phyloP scores from a whole-genome alignment of 257 asterid species.

The Forsythia suspensa region DNA sequence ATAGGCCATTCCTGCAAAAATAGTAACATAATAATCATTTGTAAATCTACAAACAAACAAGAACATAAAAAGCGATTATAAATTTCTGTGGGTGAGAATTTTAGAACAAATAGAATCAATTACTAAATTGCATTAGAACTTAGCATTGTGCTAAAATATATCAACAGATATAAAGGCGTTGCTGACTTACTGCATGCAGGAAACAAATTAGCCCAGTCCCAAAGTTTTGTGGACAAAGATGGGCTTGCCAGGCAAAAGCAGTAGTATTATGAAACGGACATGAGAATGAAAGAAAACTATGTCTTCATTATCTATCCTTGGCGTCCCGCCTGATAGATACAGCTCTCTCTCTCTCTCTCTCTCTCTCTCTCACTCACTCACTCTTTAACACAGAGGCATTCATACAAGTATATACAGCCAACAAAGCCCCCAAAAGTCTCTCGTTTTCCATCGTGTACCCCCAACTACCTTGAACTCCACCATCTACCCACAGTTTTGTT shows the following conservation, averaged over 20 bases:
- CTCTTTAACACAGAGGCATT: not conserved
- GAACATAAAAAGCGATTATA: not conserved
- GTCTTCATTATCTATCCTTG: not conserved
- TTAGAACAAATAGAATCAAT: not conserved
- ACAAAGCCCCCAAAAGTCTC: not conserved
- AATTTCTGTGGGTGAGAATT: not conserved
- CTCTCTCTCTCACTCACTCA: not conserved
- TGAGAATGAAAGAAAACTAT: not conserved
- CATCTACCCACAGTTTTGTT: too few species aligned
- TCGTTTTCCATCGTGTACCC: not conserved
- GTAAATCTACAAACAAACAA: not conserved
- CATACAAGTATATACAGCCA: not conserved
- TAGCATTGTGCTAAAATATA: too few species aligned
- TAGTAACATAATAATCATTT: not conserved
- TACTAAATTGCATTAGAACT: not conserved
- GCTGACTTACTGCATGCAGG: not conserved
- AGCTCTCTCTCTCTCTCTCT: not conserved
- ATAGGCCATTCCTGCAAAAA: slow-evolving; percentile 71
- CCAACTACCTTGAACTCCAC: not conserved
- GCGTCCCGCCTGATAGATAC: not conserved
- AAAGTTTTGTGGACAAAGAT: too few species aligned
- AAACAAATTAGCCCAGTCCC: not conserved
- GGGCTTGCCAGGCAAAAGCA: too few species aligned
- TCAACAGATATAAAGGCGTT: too few species aligned
- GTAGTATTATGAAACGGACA: not conserved